phyloP scores from a whole-genome alignment of 768 basidiomycete genomes.

The Russula virescens region DNA sequence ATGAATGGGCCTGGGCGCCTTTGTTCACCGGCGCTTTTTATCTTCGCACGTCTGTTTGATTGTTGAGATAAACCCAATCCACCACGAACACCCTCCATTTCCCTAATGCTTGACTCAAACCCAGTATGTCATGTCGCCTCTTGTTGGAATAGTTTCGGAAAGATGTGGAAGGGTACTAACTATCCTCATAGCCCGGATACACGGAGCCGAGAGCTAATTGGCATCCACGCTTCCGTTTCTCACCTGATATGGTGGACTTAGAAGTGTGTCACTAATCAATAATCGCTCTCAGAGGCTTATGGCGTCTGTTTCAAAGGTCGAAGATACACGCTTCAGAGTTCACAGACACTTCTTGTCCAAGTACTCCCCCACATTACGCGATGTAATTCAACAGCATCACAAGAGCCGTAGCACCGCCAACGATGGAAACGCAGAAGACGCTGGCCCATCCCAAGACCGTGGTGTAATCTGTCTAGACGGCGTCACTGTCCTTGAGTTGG shows the following conservation, averaged over 20 bases:
- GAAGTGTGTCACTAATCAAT: background rate
- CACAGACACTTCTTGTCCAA: slow-evolving; percentile 2
- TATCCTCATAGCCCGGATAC: background rate
- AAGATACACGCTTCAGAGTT: background rate
- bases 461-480: background rate
- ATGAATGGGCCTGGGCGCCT: too few relatives aligned
- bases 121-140: slow-evolving; percentile 2
- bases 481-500: background rate
- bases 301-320: background rate
- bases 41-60: too few relatives aligned
- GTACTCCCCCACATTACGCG: too few relatives aligned
- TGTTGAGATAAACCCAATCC: too few relatives aligned
- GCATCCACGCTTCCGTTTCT: background rate
- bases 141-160: background rate
- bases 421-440: too few relatives aligned
- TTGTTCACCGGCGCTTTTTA: too few relatives aligned
- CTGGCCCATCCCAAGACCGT: too few relatives aligned
- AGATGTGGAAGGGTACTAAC: background rate
- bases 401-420: too few relatives aligned
- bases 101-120: background rate
- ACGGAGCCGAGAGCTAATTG: background rate
- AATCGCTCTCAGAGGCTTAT: background rate
- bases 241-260: background rate
- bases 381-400: too few relatives aligned
- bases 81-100: too few relatives aligned